These are phyloP conservation scores for Helenozyma rhizophorensis DNA, from an alignment of 805 yeast genomes.

Conservation along the genomic window DNA sequence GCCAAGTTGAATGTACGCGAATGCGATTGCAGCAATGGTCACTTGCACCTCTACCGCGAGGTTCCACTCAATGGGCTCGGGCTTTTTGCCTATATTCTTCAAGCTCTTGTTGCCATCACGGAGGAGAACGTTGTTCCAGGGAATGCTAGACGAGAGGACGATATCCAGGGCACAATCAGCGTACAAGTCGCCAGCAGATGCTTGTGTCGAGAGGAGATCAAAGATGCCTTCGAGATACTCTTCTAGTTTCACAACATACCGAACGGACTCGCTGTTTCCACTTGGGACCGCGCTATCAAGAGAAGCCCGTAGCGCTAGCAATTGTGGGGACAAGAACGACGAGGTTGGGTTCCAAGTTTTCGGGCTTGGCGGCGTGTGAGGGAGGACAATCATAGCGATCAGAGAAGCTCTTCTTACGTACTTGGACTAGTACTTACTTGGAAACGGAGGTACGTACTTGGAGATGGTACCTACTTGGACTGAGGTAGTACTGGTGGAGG, in stretches of 20 bases:
- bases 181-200: slow-evolving; percentile 1
- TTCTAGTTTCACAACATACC: slow-evolving; percentile 30
- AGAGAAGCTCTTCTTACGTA: too few species aligned
- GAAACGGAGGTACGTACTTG: too few species aligned
- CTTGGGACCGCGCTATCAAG: slow-evolving; percentile 8
- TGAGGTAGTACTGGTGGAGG: too few species aligned
- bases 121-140: slow-evolving; percentile 6
- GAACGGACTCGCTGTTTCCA: slow-evolving; percentile 22
- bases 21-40: slow-evolving; percentile 20
- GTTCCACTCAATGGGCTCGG: slow-evolving; percentile 20
- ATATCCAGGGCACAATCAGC: slow-evolving; percentile 1
- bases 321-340: slow-evolving; percentile 5
- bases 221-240: slow-evolving; percentile 29
- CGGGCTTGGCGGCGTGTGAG: slow-evolving; percentile 31
- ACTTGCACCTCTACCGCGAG: slow-evolving; percentile 28
- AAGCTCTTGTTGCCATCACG: background rate
- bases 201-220: slow-evolving; percentile 8
- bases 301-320: slow-evolving; percentile 17
- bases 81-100: too few species aligned
- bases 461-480: too few species aligned
- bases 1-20: slow-evolving; percentile 30
- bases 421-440: too few species aligned
- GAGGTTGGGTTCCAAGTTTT: slow-evolving; percentile 4
- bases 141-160: slow-evolving; percentile 1
- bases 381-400: slow-evolving; percentile 35